Conservation (phyloP, 2,329 filamentous ascomycete genomes). For the Graphium sp. region DNA sequence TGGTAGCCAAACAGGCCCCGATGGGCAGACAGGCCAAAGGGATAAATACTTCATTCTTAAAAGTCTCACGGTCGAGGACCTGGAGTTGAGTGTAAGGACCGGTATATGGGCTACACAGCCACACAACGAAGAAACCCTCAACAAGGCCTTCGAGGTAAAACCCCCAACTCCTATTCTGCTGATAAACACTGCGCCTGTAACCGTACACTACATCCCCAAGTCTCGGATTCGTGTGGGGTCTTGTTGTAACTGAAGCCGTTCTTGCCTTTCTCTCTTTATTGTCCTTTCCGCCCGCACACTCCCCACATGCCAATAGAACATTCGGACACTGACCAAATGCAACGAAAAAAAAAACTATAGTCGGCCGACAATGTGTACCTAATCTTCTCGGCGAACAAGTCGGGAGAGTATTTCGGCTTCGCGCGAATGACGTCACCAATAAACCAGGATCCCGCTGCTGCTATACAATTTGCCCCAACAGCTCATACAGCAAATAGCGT, state of each 20-base stretch:
- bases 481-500: slow-evolving; percentile 38
- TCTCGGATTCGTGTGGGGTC: no score
- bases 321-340: no score
- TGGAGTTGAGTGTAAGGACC: slow-evolving; percentile 75
- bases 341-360: slow-evolving; percentile 23
- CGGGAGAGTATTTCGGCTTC: slow-evolving; percentile 92
- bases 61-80: slow-evolving; percentile 77
- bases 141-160: slow-evolving; percentile 64
- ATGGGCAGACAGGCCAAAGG: slow-evolving; percentile 5
- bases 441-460: slow-evolving; percentile 54
- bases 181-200: background rate
- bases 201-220: no score
- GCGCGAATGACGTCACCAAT: slow-evolving; percentile 80
- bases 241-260: no score
- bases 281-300: background rate
- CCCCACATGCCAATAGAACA: no score
- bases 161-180: background rate
- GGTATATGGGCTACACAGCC: slow-evolving; percentile 89
- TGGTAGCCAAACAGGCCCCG: background rate
- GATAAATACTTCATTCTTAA: slow-evolving; percentile 82
- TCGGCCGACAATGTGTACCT: slow-evolving; percentile 71
- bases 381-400: slow-evolving; percentile 94
- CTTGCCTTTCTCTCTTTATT: background rate
- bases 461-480: slow-evolving; percentile 52
- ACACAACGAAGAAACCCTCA: slow-evolving; percentile 76